phyloP scores from a whole-genome alignment of 2,329 filamentous ascomycete species.

The Botrytis porri region DNA sequence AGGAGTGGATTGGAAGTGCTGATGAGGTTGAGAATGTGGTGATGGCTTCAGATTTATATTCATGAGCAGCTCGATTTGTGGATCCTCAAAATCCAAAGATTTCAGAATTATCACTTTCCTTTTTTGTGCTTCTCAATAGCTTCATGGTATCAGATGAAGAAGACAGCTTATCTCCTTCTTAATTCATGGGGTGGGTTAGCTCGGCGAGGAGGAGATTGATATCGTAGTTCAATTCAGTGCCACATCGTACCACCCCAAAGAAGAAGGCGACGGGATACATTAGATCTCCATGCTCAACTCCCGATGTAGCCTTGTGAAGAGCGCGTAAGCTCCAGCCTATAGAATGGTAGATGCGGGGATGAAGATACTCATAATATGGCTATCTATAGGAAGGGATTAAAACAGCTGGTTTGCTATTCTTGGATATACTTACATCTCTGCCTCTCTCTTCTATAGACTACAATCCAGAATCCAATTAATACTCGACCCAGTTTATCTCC shows the following conservation, averaged over 20 bases:
- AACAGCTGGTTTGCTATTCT: not conserved
- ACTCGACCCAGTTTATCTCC: not conserved
- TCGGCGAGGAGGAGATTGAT: not conserved
- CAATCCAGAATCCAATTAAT: not conserved
- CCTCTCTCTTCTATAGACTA: not conserved
- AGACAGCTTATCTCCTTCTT: slow-evolving; percentile 10
- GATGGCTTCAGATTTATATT: not conserved
- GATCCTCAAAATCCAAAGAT: not conserved
- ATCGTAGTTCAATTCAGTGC: not conserved
- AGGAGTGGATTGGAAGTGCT: not conserved
- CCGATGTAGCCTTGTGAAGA: not conserved
- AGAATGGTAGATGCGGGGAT: not conserved
- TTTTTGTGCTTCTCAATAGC: not conserved
- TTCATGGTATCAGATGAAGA: not conserved
- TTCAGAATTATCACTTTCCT: slow-evolving; percentile 8
- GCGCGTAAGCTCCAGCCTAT: not conserved
- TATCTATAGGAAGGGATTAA: not conserved
- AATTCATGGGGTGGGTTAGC: not conserved
- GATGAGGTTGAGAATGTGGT: not conserved
- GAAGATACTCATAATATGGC: not conserved
- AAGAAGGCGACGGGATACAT: not conserved
- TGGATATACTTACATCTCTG: not conserved
- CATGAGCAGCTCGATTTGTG: not conserved
- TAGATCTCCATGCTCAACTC: too few species aligned
- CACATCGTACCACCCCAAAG: not conserved